Evolutionary conservation across 2,329 filamentous ascomycete species (phyloP).

Genomic region (Trichoderma aggressivum): DNA sequence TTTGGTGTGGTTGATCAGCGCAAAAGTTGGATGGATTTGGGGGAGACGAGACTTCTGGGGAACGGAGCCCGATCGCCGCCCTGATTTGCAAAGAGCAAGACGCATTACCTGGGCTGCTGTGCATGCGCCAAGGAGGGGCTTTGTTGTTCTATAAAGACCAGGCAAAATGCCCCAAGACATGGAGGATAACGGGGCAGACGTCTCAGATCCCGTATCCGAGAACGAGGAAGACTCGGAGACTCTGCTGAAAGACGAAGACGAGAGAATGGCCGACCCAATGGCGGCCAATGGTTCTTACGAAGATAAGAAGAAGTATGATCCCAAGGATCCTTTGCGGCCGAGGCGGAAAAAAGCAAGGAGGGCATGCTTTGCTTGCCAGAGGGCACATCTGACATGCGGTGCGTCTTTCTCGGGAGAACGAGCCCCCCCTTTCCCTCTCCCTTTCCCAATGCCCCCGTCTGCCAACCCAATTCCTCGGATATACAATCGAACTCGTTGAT

Average conservation of each 20-base stretch:
- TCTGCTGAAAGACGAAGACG: constrained; percentile 46
- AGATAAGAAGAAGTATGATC: constrained; percentile 67
- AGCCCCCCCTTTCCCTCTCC: too few species aligned
- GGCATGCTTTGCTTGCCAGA: constrained; percentile 94
- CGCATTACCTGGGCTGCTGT: constrained; percentile 9
- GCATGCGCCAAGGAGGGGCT: constrained; percentile 25
- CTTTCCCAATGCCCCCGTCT: background rate
- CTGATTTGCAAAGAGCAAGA: constrained; percentile 26
- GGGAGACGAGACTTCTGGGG: constrained; percentile 27
- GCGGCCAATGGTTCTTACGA: constrained; percentile 47
- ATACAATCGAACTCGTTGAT: background rate
- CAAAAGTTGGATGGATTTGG: constrained; percentile 27
- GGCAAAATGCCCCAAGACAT: constrained; percentile 55
- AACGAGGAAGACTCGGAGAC: constrained; percentile 55
- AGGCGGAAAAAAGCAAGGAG: constrained; percentile 92
- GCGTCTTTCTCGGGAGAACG: constrained; percentile 45
- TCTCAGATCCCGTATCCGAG: constrained; percentile 58
- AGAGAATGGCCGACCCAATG: constrained; percentile 51
- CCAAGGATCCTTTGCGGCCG: constrained; percentile 87
- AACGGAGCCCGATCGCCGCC: constrained; percentile 34
- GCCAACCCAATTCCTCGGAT: background rate
- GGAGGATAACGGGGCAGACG: constrained; percentile 51
- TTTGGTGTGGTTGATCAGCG: constrained; percentile 35
- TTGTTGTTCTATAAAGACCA: constrained; percentile 45
- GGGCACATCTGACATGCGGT: constrained; percentile 98